Conservation (phyloP, 331 rosid genomes). For the Malus hybrid region DNA sequence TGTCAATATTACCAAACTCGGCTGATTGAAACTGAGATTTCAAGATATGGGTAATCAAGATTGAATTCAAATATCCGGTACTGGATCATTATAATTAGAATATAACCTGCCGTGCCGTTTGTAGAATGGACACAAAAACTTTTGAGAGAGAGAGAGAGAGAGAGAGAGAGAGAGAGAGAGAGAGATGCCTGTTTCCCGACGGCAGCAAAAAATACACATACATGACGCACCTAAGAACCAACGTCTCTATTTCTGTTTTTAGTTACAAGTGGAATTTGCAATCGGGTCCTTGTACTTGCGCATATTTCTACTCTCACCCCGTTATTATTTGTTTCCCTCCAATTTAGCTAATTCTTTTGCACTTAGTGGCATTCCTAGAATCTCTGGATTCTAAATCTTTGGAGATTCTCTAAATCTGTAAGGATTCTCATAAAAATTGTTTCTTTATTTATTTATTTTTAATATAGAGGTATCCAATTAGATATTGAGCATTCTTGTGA, state of each 20-base stretch:
- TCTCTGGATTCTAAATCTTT: not conserved
- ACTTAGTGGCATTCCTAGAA: not conserved
- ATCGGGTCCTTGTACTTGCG: not conserved
- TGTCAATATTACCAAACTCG: no score
- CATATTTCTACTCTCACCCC: not conserved
- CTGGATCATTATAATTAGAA: not conserved
- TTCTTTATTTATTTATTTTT: no score
- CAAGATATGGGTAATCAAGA: not conserved
- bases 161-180: not conserved
- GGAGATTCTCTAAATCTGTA: not conserved
- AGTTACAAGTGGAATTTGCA: not conserved
- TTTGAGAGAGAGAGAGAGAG: not conserved
- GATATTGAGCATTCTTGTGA: no score
- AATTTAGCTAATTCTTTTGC: not conserved
- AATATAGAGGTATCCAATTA: no score
- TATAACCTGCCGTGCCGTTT: not conserved
- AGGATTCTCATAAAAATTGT: no score
- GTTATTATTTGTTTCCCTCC: not conserved
- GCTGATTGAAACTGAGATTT: not conserved
- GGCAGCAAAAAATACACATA: not conserved
- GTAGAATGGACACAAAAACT: not conserved
- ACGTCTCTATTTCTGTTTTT: not conserved
- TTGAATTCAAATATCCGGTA: not conserved
- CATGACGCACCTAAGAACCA: not conserved
- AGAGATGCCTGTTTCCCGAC: not conserved